phyloP scores from a whole-genome alignment of 306 rosid genomes.

The Urtica urens region DNA sequence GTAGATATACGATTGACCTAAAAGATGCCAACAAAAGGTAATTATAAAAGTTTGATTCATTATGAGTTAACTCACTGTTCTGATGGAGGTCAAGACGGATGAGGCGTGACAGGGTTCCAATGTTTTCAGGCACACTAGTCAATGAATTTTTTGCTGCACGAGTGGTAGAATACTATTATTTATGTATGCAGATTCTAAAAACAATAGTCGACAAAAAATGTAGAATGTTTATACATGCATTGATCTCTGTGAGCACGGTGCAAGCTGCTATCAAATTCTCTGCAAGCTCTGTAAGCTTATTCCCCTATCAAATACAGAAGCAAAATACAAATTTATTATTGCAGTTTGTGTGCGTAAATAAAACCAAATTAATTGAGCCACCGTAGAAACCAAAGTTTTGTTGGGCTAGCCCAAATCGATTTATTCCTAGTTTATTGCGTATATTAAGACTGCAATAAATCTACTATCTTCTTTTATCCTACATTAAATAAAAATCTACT shows the following conservation, averaged over 20 bases:
- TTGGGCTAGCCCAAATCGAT: too few species aligned
- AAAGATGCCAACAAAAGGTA: not conserved
- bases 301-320: slow-evolving; percentile 46
- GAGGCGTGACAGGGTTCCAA: slow-evolving; percentile 71
- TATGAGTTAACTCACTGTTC: slow-evolving; percentile 55
- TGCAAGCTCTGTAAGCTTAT: slow-evolving; percentile 54
- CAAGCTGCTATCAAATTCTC: slow-evolving; percentile 63
- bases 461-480: too few species aligned
- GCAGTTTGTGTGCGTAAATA: too few species aligned
- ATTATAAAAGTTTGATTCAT: not conserved
- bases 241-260: slow-evolving; percentile 75
- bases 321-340: not conserved
- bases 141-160: slow-evolving; percentile 75
- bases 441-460: too few species aligned
- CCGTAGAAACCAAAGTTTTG: too few species aligned
- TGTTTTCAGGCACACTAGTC: slow-evolving; percentile 50
- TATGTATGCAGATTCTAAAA: slow-evolving; percentile 7
- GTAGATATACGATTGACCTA: slow-evolving; percentile 12
- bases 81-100: slow-evolving; percentile 77
- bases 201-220: slow-evolving; percentile 5
- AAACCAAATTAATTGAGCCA: too few species aligned
- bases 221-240: slow-evolving; percentile 49
- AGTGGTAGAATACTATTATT: slow-evolving; percentile 13
- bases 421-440: too few species aligned
- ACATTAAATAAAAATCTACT: too few species aligned